Percentiles rank a stretch among this genome's conserved stretches.
phyloP scores from a whole-genome alignment of 1,139 yeast species.

The Pichia sp. region DNA sequence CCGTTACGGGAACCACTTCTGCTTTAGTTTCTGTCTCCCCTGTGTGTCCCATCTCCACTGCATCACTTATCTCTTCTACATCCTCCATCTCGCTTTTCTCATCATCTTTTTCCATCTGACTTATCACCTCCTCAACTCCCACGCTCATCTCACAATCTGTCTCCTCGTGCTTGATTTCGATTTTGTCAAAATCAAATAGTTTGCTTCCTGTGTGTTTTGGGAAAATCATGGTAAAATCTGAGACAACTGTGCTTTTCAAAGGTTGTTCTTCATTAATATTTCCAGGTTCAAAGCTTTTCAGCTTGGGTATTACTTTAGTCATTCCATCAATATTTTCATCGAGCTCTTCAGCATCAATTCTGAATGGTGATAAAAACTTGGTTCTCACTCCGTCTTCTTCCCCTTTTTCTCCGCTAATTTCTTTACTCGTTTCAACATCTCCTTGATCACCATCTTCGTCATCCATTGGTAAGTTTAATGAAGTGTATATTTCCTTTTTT shows the following conservation, averaged over 20 bases:
- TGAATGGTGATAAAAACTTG: constrained; percentile 11
- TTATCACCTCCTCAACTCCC: constrained; percentile 8
- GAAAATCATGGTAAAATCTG: constrained; percentile 33
- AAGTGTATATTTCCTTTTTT: constrained; percentile 7
- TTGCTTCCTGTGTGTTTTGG: constrained; percentile 20
- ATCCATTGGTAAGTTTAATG: constrained; percentile 6
- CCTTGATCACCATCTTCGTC: constrained; percentile 1
- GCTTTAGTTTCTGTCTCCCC: background rate
- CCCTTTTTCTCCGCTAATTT: background rate
- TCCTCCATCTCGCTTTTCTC: background rate
- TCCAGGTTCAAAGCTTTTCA: background rate
- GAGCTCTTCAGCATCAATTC: constrained; percentile 14
- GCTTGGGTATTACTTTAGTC: constrained; percentile 25
- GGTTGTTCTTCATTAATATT: constrained; percentile 11
- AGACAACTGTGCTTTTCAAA: background rate
- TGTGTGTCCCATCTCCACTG: background rate
- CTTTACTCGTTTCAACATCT: constrained; percentile 2
- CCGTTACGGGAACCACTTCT: constrained; percentile 9
- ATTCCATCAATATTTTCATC: constrained; percentile 28
- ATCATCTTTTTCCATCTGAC: constrained; percentile 7
- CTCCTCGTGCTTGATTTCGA: constrained; percentile 8
- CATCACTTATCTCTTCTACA: background rate
- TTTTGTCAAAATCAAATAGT: constrained; percentile 17
- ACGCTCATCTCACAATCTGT: background rate
- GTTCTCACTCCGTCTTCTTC: background rate